Evolutionary conservation across 176 grass and related monocot species (phyloP).

Genomic region (Chrysopogon serrulatus): DNA sequence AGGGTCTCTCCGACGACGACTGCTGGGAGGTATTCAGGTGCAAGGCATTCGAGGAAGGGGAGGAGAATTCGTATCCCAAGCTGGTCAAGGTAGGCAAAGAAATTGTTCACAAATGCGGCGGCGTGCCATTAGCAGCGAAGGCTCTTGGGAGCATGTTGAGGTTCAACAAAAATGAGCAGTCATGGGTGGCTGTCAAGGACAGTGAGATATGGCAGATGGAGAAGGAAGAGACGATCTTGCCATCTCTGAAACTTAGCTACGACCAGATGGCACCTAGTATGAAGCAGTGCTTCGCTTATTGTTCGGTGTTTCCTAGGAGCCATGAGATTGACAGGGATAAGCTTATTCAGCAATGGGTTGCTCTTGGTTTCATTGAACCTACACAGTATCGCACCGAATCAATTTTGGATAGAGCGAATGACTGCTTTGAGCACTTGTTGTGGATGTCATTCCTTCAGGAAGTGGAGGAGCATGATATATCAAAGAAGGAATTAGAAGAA

Average conservation of each 20-base stretch:
- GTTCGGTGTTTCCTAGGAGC: slow-evolving; percentile 53
- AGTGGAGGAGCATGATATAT: slow-evolving; percentile 29
- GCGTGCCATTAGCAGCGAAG: slow-evolving; percentile 51
- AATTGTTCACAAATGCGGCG: slow-evolving; percentile 45
- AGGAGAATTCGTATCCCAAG: slow-evolving; percentile 20
- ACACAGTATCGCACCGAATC: neutral
- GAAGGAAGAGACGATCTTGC: slow-evolving; percentile 35
- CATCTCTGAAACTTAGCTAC: slow-evolving; percentile 56
- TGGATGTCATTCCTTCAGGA: slow-evolving; percentile 69
- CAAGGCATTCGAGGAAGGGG: slow-evolving; percentile 50
- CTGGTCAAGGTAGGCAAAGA: slow-evolving; percentile 31
- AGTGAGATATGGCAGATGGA: slow-evolving; percentile 51
- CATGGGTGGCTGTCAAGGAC: slow-evolving; percentile 44
- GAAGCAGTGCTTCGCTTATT: slow-evolving; percentile 68
- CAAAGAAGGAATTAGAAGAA: slow-evolving; percentile 27
- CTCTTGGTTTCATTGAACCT: slow-evolving; percentile 51
- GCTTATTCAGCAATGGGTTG: slow-evolving; percentile 59
- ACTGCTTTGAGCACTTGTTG: slow-evolving; percentile 48
- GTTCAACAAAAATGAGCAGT: slow-evolving; percentile 34
- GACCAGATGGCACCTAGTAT: slow-evolving; percentile 42
- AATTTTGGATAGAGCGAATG: slow-evolving; percentile 28
- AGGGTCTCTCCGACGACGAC: slow-evolving; percentile 38
- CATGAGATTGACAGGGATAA: slow-evolving; percentile 49
- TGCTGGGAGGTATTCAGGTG: slow-evolving; percentile 57
- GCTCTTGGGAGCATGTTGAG: slow-evolving; percentile 57